Base-by-base conservation (phyloP, 169 alveolate genomes). In the Plasmodium gallinaceum region DNA sequence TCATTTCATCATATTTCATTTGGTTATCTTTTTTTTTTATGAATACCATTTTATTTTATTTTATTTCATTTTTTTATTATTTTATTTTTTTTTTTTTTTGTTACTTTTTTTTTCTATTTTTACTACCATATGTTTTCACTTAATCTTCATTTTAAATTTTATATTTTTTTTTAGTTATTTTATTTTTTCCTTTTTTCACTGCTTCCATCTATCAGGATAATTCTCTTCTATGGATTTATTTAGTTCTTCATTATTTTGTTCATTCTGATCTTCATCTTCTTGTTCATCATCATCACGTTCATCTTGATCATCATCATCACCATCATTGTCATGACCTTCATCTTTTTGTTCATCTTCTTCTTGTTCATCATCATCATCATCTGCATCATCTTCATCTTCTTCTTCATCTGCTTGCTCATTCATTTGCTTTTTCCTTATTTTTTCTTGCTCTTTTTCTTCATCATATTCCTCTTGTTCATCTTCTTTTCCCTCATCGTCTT, bases 361-460 rank as follows among this genome's bases (percentile, higher is more conserved):
- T 0, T 16, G 72, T 14, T 64, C 89, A 10, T 61, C 54, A 2
- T 75, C 88, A 2, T 42, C 74, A 9, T 61, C 66, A 0, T 75
- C 69, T 0, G 20, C 61, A 22, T 62, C 76, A 10, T 54, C 89
- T 7, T 69, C 78, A 1, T 69, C 78, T 8, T 43, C 64, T 69
- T 45, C 62, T 20, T 43, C 18, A 7, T 42, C 65, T 2, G 7
- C 78, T 12, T 62, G 69, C 10, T 45, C 51, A 2, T 43, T 10
- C 5, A 1, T 60, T 20, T 60, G 12, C 0, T 24, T 9, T 20
- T 24, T 60, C 7, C 20, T 60, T 60, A 10, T 9, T 60, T 20
- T 20, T 60, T 20, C 20, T 24, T 16, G 10, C 32, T 9, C 7
- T 20, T 60, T 26, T 20, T 60, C 39, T 1, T 24, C 39, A 32